Evolutionary conservation across 2,329 filamentous ascomycete genomes (phyloP).

Genomic region (Dryadomyces sulphureus): DNA sequence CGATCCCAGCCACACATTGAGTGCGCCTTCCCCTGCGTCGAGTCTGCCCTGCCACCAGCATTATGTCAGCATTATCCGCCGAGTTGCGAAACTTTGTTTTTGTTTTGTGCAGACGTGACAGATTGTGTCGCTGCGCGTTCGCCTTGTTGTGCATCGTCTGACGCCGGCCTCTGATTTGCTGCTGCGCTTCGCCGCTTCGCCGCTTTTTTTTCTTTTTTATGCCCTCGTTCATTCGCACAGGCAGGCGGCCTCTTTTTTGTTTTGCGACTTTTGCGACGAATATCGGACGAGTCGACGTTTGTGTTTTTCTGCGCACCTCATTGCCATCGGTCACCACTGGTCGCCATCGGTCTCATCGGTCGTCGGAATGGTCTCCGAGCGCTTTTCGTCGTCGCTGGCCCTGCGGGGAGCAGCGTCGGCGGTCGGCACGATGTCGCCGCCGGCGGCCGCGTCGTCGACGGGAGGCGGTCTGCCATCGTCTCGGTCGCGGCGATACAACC

Average conservation of each 20-base stretch:
- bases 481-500: constrained; percentile 44
- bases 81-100: not conserved
- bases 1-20: too few species aligned
- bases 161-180: not conserved
- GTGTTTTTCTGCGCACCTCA: not conserved
- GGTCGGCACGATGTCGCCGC: constrained; percentile 8
- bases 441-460: constrained; percentile 1
- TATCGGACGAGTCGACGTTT: too few species aligned
- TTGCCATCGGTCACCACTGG: too few species aligned
- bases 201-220: not conserved
- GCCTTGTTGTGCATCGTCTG: not conserved
- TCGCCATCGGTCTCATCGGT: too few species aligned
- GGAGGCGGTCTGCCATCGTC: constrained; percentile 4
- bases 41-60: too few species aligned
- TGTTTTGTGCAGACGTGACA: not conserved
- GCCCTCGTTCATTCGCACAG: too few species aligned
- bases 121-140: not conserved
- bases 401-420: constrained; percentile 15
- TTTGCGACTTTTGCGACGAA: not conserved
- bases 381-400: constrained; percentile 16
- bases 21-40: too few species aligned
- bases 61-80: too few species aligned
- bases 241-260: constrained; percentile 1
- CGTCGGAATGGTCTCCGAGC: constrained; percentile 23
- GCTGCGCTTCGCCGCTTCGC: not conserved